phyloP scores from a whole-genome alignment of 2,329 filamentous ascomycete species.

The Xylaria sp. region DNA sequence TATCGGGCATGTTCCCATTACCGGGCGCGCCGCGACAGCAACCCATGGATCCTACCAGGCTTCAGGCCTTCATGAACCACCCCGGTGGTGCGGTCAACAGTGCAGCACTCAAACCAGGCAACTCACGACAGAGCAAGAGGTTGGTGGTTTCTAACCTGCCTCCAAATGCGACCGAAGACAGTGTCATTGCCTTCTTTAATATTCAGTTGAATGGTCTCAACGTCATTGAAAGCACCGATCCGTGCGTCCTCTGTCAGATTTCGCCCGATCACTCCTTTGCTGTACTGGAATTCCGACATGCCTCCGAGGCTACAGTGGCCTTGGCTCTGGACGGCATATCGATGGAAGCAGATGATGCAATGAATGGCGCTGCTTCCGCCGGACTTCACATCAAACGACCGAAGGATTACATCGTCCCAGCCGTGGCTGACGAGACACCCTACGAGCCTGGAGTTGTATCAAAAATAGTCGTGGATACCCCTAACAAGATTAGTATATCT shows the following conservation, averaged over 20 bases:
- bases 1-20: slow-evolving; percentile 98
- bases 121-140: slow-evolving; percentile 92
- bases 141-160: slow-evolving; percentile 88
- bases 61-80: slow-evolving; percentile 95
- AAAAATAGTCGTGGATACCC: slow-evolving; percentile 83
- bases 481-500: slow-evolving; percentile 92
- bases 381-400: slow-evolving; percentile 83
- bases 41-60: slow-evolving; percentile 89
- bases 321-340: slow-evolving; percentile 87
- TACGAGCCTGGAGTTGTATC: slow-evolving; percentile 80
- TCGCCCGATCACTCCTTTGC: slow-evolving; percentile 81
- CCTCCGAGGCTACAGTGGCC: slow-evolving; percentile 88
- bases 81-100: slow-evolving; percentile 73
- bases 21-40: slow-evolving; percentile 94
- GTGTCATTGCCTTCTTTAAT: slow-evolving; percentile 86
- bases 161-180: slow-evolving; percentile 73
- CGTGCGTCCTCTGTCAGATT: slow-evolving; percentile 83
- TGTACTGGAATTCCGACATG: slow-evolving; percentile 86
- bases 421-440: slow-evolving; percentile 72
- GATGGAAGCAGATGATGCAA: slow-evolving; percentile 76
- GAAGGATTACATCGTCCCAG: slow-evolving; percentile 96
- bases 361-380: slow-evolving; percentile 57
- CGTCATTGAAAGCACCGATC: slow-evolving; percentile 81
- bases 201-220: slow-evolving; percentile 96
- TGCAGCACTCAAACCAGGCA: slow-evolving; percentile 86